These are phyloP conservation scores for Blastocystis sp. DNA, from an alignment of 352 stramenopile species.

Conservation along the genomic window DNA sequence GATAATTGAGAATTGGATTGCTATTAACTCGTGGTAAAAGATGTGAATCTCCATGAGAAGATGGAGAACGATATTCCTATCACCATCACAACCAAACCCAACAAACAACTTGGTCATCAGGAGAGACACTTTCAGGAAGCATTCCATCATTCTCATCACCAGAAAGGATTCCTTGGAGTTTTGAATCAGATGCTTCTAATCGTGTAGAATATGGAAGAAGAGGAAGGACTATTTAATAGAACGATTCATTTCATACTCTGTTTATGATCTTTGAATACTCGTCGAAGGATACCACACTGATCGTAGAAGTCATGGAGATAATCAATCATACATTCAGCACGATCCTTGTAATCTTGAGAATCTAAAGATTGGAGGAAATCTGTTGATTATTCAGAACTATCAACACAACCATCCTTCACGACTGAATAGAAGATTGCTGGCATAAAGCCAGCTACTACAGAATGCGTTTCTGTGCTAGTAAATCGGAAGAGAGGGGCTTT, in stretches of 20 bases:
- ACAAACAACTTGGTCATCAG: not conserved
- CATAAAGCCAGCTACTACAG: slow-evolving; percentile 30
- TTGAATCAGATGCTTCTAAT: not conserved
- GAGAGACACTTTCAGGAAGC: not conserved
- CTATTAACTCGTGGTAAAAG: not conserved
- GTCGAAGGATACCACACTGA: not conserved
- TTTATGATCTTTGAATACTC: not conserved
- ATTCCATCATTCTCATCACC: not conserved
- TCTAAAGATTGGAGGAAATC: slow-evolving; percentile 45
- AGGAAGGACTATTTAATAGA: not conserved
- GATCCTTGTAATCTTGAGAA: not conserved
- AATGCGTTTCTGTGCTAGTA: not conserved
- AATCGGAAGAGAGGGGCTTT: slow-evolving; percentile 32
- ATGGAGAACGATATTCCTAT: not conserved
- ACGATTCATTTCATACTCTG: not conserved
- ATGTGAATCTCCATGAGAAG: not conserved
- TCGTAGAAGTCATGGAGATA: not conserved
- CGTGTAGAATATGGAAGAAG: not conserved
- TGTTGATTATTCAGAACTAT: not conserved
- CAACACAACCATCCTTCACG: not conserved
- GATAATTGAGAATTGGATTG: not conserved
- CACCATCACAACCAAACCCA: not conserved
- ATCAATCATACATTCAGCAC: not conserved
- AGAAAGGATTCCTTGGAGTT: slow-evolving; percentile 3
- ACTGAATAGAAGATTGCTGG: slow-evolving; percentile 36